These are phyloP conservation scores for Starmera amethionina DNA, from an alignment of 805 yeast species.

Conservation along the genomic window DNA sequence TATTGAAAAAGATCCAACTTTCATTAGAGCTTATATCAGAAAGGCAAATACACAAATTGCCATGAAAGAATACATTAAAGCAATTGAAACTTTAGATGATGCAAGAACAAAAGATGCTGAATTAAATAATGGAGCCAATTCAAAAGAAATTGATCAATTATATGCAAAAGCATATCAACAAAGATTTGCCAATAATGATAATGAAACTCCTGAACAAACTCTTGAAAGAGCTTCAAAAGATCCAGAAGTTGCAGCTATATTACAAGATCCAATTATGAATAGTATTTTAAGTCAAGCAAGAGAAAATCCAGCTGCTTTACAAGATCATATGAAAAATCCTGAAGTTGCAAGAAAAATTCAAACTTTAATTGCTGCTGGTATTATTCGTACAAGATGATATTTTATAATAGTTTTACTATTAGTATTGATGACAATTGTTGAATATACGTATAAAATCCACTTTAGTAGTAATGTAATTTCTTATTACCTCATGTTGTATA, in stretches of 20 bases:
- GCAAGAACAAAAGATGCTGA: constrained; percentile 73
- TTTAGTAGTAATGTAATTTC: no score
- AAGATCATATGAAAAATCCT: constrained; percentile 97
- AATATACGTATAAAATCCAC: no score
- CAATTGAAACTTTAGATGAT: constrained; percentile 67
- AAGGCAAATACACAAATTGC: constrained; percentile 93
- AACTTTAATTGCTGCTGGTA: constrained; percentile 91
- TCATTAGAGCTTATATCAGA: constrained; percentile 91
- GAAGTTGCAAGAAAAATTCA: constrained; percentile 81
- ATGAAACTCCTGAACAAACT: constrained; percentile 89
- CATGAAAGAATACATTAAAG: constrained; percentile 75
- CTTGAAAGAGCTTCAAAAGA: constrained; percentile 84
- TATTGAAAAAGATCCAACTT: constrained; percentile 76
- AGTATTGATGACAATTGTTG: no score
- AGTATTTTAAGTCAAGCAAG: constrained; percentile 89
- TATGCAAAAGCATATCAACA: constrained; percentile 66
- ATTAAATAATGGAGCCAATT: constrained; percentile 46
- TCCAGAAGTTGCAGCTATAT: constrained; percentile 85
- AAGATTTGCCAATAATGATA: constrained; percentile 69
- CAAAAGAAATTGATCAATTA: constrained; percentile 74
- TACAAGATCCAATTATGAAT: constrained; percentile 95
- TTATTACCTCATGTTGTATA: no score
- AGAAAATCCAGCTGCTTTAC: constrained; percentile 91
- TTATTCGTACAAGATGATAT: constrained; percentile 78
- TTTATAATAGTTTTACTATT: no score